Conservation (phyloP, 441 rosid species). For the Gossypium trilobum region DNA sequence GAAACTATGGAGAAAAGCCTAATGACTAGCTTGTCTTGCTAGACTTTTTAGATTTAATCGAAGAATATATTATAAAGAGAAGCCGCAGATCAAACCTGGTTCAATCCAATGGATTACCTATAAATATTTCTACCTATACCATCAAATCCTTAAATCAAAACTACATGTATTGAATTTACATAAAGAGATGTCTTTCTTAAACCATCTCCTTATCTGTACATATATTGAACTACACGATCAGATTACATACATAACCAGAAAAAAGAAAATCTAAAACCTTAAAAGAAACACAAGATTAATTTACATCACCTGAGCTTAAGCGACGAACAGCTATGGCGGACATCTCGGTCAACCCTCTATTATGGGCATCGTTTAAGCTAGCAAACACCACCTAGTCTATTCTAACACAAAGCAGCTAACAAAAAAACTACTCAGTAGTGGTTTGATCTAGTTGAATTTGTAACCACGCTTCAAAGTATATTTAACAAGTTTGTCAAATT, state of each 20-base stretch:
- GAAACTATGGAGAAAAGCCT: too few relatives aligned
- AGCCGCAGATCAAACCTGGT: too few relatives aligned
- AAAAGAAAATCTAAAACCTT: background rate
- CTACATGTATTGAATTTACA: background rate
- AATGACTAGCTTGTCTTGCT: too few relatives aligned
- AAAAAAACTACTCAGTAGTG: background rate
- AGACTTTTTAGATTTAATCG: too few relatives aligned
- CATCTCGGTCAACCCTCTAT: background rate
- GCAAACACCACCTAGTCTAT: background rate
- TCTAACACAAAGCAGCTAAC: background rate
- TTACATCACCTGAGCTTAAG: background rate
- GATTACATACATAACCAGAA: background rate
- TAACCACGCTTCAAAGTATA: constrained; percentile 17
- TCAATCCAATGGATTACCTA: too few relatives aligned
- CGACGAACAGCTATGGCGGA: background rate
- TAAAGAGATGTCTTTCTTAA: background rate
- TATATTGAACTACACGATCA: background rate
- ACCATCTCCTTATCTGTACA: background rate
- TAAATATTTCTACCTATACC: too few relatives aligned
- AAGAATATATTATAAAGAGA: too few relatives aligned
- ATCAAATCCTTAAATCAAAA: too few relatives aligned
- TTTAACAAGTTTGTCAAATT: constrained; percentile 22
- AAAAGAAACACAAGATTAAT: constrained; percentile 2
- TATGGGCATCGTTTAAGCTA: background rate
- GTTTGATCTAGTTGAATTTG: background rate